Conservation (phyloP, 2,329 filamentous ascomycete genomes). For the Trichoderma afroharzianum region DNA sequence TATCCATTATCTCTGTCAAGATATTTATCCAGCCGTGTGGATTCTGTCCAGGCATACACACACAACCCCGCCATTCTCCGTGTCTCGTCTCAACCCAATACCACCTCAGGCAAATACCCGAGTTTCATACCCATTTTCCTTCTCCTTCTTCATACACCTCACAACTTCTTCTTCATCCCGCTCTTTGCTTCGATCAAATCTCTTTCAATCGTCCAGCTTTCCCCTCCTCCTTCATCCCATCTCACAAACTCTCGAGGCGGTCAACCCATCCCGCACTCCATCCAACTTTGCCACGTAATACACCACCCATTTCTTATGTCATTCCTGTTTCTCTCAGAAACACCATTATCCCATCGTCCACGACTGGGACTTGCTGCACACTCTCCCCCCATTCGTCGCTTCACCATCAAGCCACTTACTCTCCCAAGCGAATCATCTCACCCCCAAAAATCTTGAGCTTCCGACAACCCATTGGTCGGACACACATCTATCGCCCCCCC, state of each 20-base stretch:
- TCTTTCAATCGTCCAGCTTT: neutral
- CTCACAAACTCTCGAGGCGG: neutral
- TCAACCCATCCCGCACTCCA: neutral
- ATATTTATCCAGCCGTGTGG: neutral
- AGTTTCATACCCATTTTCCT: neutral
- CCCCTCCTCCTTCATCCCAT: neutral
- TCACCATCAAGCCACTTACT: neutral
- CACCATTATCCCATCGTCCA: neutral
- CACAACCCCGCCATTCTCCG: neutral
- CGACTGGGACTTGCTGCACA: neutral
- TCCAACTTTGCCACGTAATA: neutral
- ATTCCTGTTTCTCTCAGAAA: conserved; percentile 9
- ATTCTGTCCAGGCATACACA: neutral
- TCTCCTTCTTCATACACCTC: neutral
- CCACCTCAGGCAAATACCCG: neutral
- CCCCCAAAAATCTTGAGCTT: neutral
- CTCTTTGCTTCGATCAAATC: neutral
- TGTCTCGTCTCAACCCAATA: neutral
- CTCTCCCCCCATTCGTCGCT: neutral
- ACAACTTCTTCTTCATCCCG: too few relatives aligned
- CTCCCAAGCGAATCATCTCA: neutral
- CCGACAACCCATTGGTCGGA: neutral
- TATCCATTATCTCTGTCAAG: too few relatives aligned
- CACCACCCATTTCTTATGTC: conserved; percentile 5
- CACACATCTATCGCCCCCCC: neutral